Evolutionary conservation across 2,329 filamentous ascomycete species (phyloP).

Genomic region (Aureobasidium musti): DNA sequence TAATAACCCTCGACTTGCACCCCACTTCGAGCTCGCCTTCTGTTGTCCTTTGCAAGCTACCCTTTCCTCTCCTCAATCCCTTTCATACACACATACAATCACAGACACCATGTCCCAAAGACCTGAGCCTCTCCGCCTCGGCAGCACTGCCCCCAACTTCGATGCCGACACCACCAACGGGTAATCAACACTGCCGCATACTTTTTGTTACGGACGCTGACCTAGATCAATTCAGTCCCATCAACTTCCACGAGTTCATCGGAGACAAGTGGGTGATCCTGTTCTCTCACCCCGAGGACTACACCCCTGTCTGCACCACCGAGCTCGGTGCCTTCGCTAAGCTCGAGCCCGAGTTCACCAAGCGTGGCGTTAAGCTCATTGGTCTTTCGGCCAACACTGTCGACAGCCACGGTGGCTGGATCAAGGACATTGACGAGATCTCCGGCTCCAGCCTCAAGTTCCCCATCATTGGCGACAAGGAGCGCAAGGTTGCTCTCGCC

Average conservation of each 20-base stretch:
- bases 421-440: constrained; percentile 57
- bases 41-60: constrained; percentile 8
- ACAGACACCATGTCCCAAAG: constrained; percentile 29
- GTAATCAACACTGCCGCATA: not conserved
- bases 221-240: constrained; percentile 40
- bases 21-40: constrained; percentile 14
- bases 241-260: constrained; percentile 73
- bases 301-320: constrained; percentile 63
- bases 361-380: constrained; percentile 63
- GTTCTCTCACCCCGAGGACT: constrained; percentile 69
- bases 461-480: constrained; percentile 58
- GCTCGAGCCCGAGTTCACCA: constrained; percentile 64
- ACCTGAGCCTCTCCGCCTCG: constrained; percentile 59
- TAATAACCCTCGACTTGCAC: constrained; percentile 24
- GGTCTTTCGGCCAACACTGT: constrained; percentile 57
- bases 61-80: not conserved
- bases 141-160: constrained; percentile 69
- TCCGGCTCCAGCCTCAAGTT: constrained; percentile 51
- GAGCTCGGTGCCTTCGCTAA: constrained; percentile 65
- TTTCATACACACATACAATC: constrained; percentile 10
- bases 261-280: constrained; percentile 69
- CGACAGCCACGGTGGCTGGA: constrained; percentile 55
- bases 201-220: constrained; percentile 31
- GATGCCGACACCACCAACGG: constrained; percentile 67
- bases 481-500: constrained; percentile 53